phyloP scores from a whole-genome alignment of 805 yeast species.

The Wickerhamomyces tratensis region DNA sequence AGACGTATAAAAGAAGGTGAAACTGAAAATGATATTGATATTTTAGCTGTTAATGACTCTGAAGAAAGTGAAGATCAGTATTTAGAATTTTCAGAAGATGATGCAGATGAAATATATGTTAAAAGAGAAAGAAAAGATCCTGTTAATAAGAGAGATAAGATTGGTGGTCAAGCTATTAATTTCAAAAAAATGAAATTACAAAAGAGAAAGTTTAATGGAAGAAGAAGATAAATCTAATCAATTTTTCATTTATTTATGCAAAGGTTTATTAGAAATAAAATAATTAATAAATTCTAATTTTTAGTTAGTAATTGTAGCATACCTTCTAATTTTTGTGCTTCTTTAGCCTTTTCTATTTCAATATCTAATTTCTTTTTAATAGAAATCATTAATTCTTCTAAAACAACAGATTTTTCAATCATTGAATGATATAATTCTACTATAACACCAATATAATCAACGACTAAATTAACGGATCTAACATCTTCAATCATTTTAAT shows the following conservation, averaged over 20 bases:
- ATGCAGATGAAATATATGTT: conserved; percentile 8
- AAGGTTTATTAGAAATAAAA: no score
- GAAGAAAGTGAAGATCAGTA: conserved; percentile 13
- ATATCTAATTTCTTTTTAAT: conserved; percentile 50
- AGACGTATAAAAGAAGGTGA: conserved; percentile 8
- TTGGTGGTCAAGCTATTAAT: conserved; percentile 19
- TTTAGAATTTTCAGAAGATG: conserved; percentile 13
- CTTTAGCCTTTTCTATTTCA: conserved; percentile 74
- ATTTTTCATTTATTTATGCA: no score
- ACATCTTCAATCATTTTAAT: conserved; percentile 69
- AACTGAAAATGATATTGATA: not conserved
- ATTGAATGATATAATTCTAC: conserved; percentile 67
- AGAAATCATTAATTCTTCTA: conserved; percentile 61
- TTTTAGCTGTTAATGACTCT: conserved; percentile 5
- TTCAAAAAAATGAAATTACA: conserved; percentile 45
- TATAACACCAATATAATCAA: conserved; percentile 69
- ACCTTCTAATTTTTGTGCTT: conserved; percentile 85
- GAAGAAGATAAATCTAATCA: conserved; percentile 16
- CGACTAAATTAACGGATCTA: conserved; percentile 46
- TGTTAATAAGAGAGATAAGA: conserved; percentile 1
- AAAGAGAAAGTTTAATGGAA: conserved; percentile 30
- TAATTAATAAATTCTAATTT: conserved; percentile 12
- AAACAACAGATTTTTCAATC: conserved; percentile 64
- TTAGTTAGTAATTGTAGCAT: conserved; percentile 80
- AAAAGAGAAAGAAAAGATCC: conserved; percentile 2